Evolutionary conservation across 345 rosid species (phyloP).

Genomic region (Syzygium oleosum): DNA sequence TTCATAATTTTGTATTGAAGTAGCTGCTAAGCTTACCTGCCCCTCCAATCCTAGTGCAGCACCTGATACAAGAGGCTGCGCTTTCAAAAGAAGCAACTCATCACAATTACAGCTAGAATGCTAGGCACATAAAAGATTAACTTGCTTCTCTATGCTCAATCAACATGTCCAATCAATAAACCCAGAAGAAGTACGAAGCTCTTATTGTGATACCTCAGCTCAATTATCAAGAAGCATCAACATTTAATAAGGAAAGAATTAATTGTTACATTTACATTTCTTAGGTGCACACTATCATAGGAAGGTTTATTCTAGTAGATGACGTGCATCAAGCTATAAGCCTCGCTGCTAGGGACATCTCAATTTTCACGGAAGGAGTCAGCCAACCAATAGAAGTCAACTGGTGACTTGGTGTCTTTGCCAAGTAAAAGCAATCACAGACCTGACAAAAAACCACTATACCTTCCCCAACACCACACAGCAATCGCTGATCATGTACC

Average conservation of each 20-base stretch:
- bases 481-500: slow-evolving; percentile 96
- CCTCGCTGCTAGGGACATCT: not conserved
- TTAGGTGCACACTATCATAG: not conserved
- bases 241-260: too few relatives aligned
- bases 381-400: too few relatives aligned
- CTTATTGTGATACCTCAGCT: not conserved
- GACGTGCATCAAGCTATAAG: not conserved
- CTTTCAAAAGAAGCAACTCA: not conserved
- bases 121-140: not conserved
- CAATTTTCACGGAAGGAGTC: not conserved
- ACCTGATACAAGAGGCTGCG: slow-evolving; percentile 96
- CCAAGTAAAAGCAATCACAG: not conserved
- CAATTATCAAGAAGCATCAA: not conserved
- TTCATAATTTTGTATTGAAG: not conserved
- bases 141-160: not conserved
- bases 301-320: not conserved
- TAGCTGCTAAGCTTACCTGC: slow-evolving; percentile 45
- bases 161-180: not conserved
- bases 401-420: not conserved
- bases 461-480: slow-evolving; percentile 94
- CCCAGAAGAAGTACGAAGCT: not conserved
- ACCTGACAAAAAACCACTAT: not conserved
- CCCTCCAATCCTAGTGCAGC: slow-evolving; percentile 97
- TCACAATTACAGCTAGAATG: not conserved
- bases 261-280: not conserved